Evolutionary conservation across 805 yeast genomes (phyloP), one percentile per base, ranked within the genome.

Genomic region (Clavispora santaluciae): DNA sequence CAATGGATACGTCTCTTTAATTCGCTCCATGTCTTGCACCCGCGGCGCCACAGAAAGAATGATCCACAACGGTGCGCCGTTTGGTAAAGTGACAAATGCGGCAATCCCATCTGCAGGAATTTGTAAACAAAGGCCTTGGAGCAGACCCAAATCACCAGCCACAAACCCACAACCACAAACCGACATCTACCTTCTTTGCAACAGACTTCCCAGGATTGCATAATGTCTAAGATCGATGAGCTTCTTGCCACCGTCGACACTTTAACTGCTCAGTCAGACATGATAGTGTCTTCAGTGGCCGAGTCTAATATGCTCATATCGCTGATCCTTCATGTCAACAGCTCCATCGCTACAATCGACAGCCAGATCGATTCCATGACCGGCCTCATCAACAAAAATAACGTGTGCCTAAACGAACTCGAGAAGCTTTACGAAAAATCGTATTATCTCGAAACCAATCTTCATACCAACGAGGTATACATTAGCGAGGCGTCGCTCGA

Each of bases 401-500:
- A 48, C 29, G 35, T 38, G 18, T 54, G 47, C 33, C 43, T 61
- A 29, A 50, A 37, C 22, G 60, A 59, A 33, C 56, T 65, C 42
- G 54, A 58, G 44, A 59, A 55, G 17, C 55, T 69, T 30, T 49
- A 57, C 28, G 65, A 61, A 33, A 64, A 59, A 51, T 49, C 64
- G 4, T 55, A 55, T 38, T 57, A 59, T 38, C 54, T 68, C 24
- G 73, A 68, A 46, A 55, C 65, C 11, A 61, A 55, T 42, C 38
- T 67, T 36, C 52, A 48, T 22, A 25, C 51, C 17, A 66, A 65
- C 39, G 73, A 68, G 47, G 29, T 33, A 13, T 42, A 56, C 23
- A 62, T 70, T 39, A 65, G 62, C 45, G 59, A 54, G 35, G 56
- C 60, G 16, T 53, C 61, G 5, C 60, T 59, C 43, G 58, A 55